Base-by-base conservation (phyloP, 805 yeast genomes). In the Yarrowia porcina region DNA sequence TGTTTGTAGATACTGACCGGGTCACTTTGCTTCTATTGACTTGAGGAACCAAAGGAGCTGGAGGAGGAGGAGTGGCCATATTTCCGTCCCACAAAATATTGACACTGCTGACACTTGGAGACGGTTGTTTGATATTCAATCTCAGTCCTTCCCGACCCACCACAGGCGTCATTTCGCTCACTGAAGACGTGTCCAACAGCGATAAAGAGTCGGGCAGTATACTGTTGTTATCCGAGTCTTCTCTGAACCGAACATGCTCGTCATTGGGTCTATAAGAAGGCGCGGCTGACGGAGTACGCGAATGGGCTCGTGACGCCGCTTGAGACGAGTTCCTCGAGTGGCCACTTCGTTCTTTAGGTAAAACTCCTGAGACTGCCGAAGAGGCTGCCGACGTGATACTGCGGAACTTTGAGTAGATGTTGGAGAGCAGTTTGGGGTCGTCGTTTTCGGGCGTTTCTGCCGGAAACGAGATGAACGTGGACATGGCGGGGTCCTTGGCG, bases 361-460 rank as follows among this genome's bases (percentile, higher is more conserved):
- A 20, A 1, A 68, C 71, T 25, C 63, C 64, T 17, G 66, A 61
- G 61, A 69, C 66, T n/a, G 65, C 70, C 4, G 65, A 50, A 11
- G 66, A 62, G 11, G 72, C 72, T 9, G 70, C 71, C 12, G 63
- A 49, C 20, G 66, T 66, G 38, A 66, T 45, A 28, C 67, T 66
- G 32, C 64, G 63, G 64, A 69, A 63, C 54, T 68, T 64, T 41
- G 62, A 64, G 65, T 66, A 68, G 57, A 69, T 63, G 32, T 57
- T 67, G 15, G 68, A 59, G 42, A 68, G 33, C 32, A 64, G 45
- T 27, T 65, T 64, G 25, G 65, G 61, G 44, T 52, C 59, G 33
- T 52, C 59, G 25, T 33, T 30, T 36, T 52, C 59, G 23, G 59
- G 44, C 42, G 59, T 25, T 52, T 52, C 59, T 0, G 59, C 44